Evolutionary conservation across 78 protist genomes (phyloP).

Genomic region (Cavenderia fasciculata): DNA sequence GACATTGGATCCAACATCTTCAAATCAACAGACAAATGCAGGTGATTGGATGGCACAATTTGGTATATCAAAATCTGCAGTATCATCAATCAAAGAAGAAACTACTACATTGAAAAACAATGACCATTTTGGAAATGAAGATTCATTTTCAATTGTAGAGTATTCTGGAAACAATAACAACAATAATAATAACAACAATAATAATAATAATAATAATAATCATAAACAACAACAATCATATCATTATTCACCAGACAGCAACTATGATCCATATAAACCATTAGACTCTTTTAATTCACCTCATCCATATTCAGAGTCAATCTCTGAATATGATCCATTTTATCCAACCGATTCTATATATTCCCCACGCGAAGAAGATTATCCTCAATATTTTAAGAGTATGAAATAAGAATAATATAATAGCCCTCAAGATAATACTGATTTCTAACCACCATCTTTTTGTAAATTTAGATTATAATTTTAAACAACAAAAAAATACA

Average conservation of each 20-base stretch:
- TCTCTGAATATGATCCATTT: conserved; percentile 18
- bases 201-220: not conserved
- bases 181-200: not conserved
- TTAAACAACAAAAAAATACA: not conserved
- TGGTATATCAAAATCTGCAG: not conserved
- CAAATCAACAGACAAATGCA: not conserved
- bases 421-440: too few species aligned
- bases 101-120: not conserved
- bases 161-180: not conserved
- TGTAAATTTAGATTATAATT: too few species aligned
- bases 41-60: conserved; percentile 50
- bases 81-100: not conserved
- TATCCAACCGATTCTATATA: conserved; percentile 46
- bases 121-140: not conserved
- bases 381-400: conserved; percentile 52
- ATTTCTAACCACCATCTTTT: too few species aligned
- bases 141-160: not conserved
- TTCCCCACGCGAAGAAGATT: conserved; percentile 14
- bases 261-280: too few species aligned
- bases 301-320: not conserved
- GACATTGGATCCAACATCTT: not conserved
- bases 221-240: not conserved
- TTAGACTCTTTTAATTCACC: too few species aligned
- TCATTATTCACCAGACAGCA: conserved; percentile 11
- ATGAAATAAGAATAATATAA: too few species aligned